Evolutionary conservation across 495 filamentous ascomycete genomes (phyloP), one percentile per base, ranked within the genome.

Genomic region (Lasiosphaeria ovina): DNA sequence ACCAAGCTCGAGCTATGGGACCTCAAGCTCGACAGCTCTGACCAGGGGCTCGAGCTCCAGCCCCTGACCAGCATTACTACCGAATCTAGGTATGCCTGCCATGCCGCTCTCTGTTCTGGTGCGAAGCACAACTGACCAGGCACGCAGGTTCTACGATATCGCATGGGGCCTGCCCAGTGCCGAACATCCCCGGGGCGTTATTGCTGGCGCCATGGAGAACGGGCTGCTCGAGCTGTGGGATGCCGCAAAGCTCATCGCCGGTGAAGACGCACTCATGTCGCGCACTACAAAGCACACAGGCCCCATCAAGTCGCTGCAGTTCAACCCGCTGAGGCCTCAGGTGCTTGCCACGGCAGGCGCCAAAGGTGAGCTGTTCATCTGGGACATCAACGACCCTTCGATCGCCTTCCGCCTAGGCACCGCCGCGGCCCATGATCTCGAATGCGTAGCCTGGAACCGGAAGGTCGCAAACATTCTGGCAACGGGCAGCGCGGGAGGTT

Each of bases 1-100:
- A 97, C 92, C 58, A 91, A 92, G 76, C 81, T 99, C 45, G 94
- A 99, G 79, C 81, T 99, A 49, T 99, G 94, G 94, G 92, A 98
- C 79, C 77, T 98, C 60, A 85, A 81, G 68, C 77, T 97, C 67
- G 88, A 91, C 72, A 85, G 84, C 72, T 73, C 80, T 48, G 84
- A 89, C 60, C 85, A 86, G 66, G 86, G 85, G 50, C 83, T 87
- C 55, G 94, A 98, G 79, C 83, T 96, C 52, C 87, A 92, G 73
- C 91, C 94, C 40, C 77, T 90, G 68, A 89, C 86, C 51, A 93
- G 88, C 72, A 85, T 96, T 67, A 85, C 81, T 66, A 90, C 90
- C 14, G 94, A 98, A 69, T 94, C 94, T 45, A 92, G 91, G 93
- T 96, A 84, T 69, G 62, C 24, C 36, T 24, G 56, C 17, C 45